These are phyloP conservation scores for Coleophoma crateriformis DNA, from an alignment of 2,329 filamentous ascomycete genomes.

Conservation along the genomic window DNA sequence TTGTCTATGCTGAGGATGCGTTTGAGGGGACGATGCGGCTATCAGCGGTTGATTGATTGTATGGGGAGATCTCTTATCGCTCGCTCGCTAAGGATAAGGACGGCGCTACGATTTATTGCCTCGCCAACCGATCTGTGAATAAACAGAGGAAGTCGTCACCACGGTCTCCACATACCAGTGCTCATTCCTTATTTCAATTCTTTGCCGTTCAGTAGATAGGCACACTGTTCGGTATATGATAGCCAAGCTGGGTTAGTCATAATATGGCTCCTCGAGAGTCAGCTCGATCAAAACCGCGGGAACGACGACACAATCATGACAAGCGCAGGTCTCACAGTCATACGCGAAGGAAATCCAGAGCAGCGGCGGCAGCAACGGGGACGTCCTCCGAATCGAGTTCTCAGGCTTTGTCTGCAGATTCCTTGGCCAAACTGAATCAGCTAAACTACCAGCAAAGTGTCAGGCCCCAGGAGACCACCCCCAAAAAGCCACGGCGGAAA, in stretches of 20 bases:
- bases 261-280: constrained; percentile 20
- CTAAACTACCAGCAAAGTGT: constrained; percentile 18
- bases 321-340: constrained; percentile 10
- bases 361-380: constrained; percentile 1
- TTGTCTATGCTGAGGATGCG: too few species aligned
- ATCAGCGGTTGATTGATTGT: neutral
- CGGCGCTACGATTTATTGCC: too few species aligned
- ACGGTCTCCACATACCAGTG: too few species aligned
- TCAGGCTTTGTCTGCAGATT: constrained; percentile 24
- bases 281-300: constrained; percentile 16
- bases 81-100: too few species aligned
- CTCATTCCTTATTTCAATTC: too few species aligned
- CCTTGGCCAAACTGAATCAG: constrained; percentile 23
- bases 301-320: constrained; percentile 13
- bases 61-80: too few species aligned
- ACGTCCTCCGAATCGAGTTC: constrained; percentile 18
- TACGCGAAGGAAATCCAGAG: constrained; percentile 13
- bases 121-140: too few species aligned
- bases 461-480: constrained; percentile 13
- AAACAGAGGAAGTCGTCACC: too few species aligned
- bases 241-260: neutral
- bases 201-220: too few species aligned
- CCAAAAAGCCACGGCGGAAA: constrained; percentile 18
- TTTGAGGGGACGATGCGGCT: neutral
- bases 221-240: too few species aligned